phyloP scores from a whole-genome alignment of 805 yeast species.

The Pichia cephalocereana region DNA sequence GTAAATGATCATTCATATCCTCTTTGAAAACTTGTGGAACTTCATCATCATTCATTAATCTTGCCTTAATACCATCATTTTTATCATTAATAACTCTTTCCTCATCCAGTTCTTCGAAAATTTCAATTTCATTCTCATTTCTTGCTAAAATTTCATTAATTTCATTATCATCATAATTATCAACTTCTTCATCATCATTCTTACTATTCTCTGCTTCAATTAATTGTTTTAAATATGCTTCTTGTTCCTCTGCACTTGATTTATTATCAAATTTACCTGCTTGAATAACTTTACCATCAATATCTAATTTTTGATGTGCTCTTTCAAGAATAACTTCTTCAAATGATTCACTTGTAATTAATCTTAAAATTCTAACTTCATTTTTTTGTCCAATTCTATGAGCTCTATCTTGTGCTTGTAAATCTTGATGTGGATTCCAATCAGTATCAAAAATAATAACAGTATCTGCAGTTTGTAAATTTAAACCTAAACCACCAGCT shows the following conservation, averaged over 20 bases:
- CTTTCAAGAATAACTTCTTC: conserved; percentile 77
- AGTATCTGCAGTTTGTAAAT: conserved; percentile 81
- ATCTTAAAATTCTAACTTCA: conserved; percentile 72
- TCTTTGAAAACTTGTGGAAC: conserved; percentile 71
- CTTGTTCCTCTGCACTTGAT: conserved; percentile 82
- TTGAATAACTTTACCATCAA: conserved; percentile 83
- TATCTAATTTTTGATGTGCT: conserved; percentile 75
- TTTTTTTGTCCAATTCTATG: conserved; percentile 87
- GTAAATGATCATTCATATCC: conserved; percentile 40
- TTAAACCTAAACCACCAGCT: conserved; percentile 85
- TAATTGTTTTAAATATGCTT: conserved; percentile 61
- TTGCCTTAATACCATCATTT: conserved; percentile 20
- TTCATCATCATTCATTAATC: conserved; percentile 63
- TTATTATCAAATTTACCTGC: conserved; percentile 88
- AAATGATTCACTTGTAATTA: conserved; percentile 73
- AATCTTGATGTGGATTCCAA: conserved; percentile 90
- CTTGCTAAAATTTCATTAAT: conserved; percentile 66
- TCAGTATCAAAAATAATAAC: conserved; percentile 82
- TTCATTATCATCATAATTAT: conserved; percentile 58
- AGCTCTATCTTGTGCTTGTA: conserved; percentile 86
- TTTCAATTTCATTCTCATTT: conserved; percentile 46
- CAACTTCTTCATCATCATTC: conserved; percentile 29
- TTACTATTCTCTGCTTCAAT: conserved; percentile 60
- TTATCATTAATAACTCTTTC: conserved; percentile 37
- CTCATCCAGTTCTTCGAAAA: conserved; percentile 52